A percentile compares a stretch with the other conserved stretches of the same genome.
Evolutionary conservation across 352 stramenopile genomes (phyloP).

Genomic region (Globisporangium canariense): DNA sequence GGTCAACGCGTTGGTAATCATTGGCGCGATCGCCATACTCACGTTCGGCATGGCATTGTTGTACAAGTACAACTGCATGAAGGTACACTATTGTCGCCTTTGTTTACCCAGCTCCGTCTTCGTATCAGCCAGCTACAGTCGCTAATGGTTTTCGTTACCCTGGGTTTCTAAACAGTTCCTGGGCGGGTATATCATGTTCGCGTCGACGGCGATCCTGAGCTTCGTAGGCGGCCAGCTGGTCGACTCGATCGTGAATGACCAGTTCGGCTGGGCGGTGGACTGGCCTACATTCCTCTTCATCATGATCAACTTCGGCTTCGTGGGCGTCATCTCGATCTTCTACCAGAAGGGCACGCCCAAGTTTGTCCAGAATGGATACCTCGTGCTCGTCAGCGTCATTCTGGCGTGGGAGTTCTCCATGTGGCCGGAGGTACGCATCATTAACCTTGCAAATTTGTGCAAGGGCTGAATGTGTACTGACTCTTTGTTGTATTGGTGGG

Average conservation of each 20-base stretch:
- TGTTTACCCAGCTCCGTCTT: not conserved
- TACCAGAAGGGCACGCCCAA: constrained; percentile 85
- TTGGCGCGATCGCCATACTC: constrained; percentile 74
- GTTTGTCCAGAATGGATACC: constrained; percentile 91
- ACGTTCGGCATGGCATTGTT: constrained; percentile 89
- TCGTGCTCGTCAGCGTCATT: constrained; percentile 95
- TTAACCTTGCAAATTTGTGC: not conserved
- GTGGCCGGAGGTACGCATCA: constrained; percentile 90
- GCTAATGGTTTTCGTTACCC: not conserved
- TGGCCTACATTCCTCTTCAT: constrained; percentile 82
- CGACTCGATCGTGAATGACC: constrained; percentile 71
- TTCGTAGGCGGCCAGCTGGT: constrained; percentile 86
- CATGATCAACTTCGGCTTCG: constrained; percentile 90
- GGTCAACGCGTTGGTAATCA: constrained; percentile 88
- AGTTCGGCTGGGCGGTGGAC: constrained; percentile 72
- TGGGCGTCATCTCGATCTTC: constrained; percentile 88
- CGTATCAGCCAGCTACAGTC: not conserved
- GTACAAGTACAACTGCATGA: constrained; percentile 90
- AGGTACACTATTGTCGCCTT: constrained; percentile 18
- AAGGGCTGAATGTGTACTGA: not conserved
- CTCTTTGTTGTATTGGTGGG: too few relatives aligned
- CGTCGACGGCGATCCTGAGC: constrained; percentile 79
- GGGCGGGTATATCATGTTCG: constrained; percentile 87
- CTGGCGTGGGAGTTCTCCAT: constrained; percentile 97
- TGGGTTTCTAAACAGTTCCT: constrained; percentile 38